phyloP scores from a whole-genome alignment of 2,329 filamentous ascomycete genomes.

The Thelonectria olida region DNA sequence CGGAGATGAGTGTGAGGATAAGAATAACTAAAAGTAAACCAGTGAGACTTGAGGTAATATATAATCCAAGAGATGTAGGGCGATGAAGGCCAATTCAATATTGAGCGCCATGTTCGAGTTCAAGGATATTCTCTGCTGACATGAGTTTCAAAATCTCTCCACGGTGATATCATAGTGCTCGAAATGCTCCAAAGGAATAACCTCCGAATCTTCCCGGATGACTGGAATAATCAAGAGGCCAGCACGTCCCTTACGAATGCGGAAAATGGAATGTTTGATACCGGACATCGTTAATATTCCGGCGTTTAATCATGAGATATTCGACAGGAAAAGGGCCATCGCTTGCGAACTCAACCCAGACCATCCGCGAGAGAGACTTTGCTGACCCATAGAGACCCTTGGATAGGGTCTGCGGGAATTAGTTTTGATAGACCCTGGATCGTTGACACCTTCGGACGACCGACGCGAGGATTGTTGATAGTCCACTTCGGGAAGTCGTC shows the following conservation, averaged over 20 bases:
- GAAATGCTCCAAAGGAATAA: constrained; percentile 19
- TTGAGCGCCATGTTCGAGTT: constrained; percentile 15
- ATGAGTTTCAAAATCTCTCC: constrained; percentile 20
- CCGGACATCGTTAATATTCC: constrained; percentile 11
- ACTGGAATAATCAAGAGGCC: constrained; percentile 12
- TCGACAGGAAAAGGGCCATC: constrained; percentile 15
- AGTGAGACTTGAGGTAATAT: constrained; percentile 20
- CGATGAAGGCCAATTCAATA: constrained; percentile 16
- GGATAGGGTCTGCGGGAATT: constrained; percentile 21
- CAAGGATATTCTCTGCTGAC: constrained; percentile 12
- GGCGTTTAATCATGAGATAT: constrained; percentile 18
- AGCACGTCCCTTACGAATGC: constrained; percentile 18
- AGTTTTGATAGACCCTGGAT: no score
- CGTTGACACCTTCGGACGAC: no score
- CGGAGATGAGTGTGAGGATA: constrained; percentile 14
- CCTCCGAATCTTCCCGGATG: constrained; percentile 21
- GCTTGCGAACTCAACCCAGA: constrained; percentile 19
- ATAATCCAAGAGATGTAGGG: constrained; percentile 19
- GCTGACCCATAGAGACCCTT: constrained; percentile 17
- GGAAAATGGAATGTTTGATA: constrained; percentile 19
- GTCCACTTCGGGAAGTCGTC: constrained; percentile 19
- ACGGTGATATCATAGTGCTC: constrained; percentile 21
- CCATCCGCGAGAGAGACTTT: constrained; percentile 15
- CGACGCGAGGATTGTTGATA: no score
- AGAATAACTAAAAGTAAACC: constrained; percentile 17